phyloP scores from a whole-genome alignment of 2,329 filamentous ascomycete species.

The Botrytis pseudocinerea region DNA sequence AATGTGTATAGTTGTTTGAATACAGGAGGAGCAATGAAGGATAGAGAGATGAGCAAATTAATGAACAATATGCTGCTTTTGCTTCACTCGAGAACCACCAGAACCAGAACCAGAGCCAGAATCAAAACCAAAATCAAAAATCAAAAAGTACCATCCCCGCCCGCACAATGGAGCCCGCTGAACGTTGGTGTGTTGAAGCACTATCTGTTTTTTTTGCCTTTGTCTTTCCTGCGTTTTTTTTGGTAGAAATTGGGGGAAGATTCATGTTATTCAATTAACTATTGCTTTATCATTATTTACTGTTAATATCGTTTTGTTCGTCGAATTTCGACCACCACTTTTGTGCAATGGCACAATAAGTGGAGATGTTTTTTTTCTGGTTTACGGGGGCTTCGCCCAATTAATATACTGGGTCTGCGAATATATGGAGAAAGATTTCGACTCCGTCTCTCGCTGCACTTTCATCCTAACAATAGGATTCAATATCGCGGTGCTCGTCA shows the following conservation, averaged over 20 bases:
- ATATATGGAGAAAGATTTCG: background rate
- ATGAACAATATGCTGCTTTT: background rate
- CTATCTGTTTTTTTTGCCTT: too few species aligned
- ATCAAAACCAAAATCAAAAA: rapidly evolving
- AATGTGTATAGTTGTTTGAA: background rate
- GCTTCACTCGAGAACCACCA: background rate
- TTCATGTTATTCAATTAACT: too few species aligned
- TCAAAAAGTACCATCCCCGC: background rate
- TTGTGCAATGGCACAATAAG: background rate
- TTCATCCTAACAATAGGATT: too few species aligned
- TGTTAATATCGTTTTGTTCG: too few species aligned
- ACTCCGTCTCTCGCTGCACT: too few species aligned
- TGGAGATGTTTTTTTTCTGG: background rate
- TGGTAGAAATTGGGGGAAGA: too few species aligned
- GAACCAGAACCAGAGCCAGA: background rate
- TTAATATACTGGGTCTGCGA: background rate
- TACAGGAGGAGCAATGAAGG: background rate
- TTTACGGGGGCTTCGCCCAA: background rate
- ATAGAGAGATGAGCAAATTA: background rate
- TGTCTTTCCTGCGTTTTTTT: too few species aligned
- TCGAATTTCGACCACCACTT: too few species aligned
- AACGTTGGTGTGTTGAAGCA: too few species aligned
- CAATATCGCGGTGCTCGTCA: too few species aligned
- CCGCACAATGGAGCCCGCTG: background rate
- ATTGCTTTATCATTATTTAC: too few species aligned